Conservation (phyloP, 441 rosid species). For the Croton setiger region DNA sequence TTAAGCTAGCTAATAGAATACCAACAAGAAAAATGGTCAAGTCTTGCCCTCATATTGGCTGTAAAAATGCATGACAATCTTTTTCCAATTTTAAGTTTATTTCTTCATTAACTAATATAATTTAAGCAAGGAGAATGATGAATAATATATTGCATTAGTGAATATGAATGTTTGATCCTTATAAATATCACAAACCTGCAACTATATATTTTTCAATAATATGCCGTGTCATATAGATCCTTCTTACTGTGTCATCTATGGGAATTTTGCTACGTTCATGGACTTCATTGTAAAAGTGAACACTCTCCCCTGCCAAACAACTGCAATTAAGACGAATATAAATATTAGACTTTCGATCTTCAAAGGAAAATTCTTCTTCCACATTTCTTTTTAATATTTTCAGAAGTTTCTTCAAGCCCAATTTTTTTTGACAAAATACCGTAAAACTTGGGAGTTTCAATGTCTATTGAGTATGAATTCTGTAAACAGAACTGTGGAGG, state of each 20-base stretch:
- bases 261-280: conserved; percentile 79
- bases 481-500: conserved; percentile 8
- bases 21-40: not conserved
- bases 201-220: conserved; percentile 74
- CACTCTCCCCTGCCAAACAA: conserved; percentile 88
- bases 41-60: not conserved
- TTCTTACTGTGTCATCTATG: conserved; percentile 52
- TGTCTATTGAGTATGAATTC: not conserved
- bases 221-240: conserved; percentile 92
- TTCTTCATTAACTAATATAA: not conserved
- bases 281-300: conserved; percentile 88
- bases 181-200: conserved; percentile 50
- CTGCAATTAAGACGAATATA: conserved; percentile 37
- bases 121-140: not conserved
- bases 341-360: not conserved
- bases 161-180: not conserved
- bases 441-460: conserved; percentile 5
- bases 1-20: no score
- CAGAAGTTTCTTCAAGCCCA: not conserved
- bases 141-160: not conserved
- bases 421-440: not conserved
- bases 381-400: not conserved
- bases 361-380: not conserved
- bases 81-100: not conserved
- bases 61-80: not conserved